phyloP scores from a whole-genome alignment of 2,329 filamentous ascomycete species.

The Cryphonectria japonica region DNA sequence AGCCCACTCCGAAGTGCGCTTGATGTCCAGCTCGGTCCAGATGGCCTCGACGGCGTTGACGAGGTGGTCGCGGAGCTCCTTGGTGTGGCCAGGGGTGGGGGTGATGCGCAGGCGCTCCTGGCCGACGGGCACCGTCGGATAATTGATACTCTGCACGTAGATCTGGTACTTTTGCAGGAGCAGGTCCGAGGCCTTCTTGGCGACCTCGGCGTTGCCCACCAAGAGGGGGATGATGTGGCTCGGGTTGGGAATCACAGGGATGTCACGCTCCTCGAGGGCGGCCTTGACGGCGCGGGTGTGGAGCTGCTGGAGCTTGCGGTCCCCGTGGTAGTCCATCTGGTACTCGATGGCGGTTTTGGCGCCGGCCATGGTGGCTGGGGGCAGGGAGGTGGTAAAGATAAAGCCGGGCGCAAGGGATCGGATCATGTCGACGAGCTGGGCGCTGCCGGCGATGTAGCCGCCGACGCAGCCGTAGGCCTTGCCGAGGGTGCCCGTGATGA shows the following conservation, averaged over 20 bases:
- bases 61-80: constrained; percentile 83
- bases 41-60: constrained; percentile 83
- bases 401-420: constrained; percentile 95
- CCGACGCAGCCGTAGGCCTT: constrained; percentile 98
- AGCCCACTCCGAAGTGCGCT: constrained; percentile 91
- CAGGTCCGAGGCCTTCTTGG: constrained; percentile 90
- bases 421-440: constrained; percentile 86
- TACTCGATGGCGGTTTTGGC: constrained; percentile 92
- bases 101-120: constrained; percentile 96
- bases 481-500: constrained; percentile 95
- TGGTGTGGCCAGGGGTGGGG: constrained; percentile 88
- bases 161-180: constrained; percentile 88
- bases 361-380: constrained; percentile 95
- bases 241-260: constrained; percentile 96
- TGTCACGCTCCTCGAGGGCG: constrained; percentile 75
- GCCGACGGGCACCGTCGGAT: constrained; percentile 96
- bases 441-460: constrained; percentile 92
- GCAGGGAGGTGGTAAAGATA: constrained; percentile 97
- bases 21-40: constrained; percentile 86
- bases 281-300: constrained; percentile 96
- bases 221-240: constrained; percentile 94
- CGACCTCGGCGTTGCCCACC: constrained; percentile 90
- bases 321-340: constrained; percentile 81
- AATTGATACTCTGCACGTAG: constrained; percentile 99
- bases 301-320: constrained; percentile 90